Percentiles rank a stretch among this genome's conserved stretches.
phyloP scores from a whole-genome alignment of 2,329 filamentous ascomycete species.

The Pseudocercospora fuligena region DNA sequence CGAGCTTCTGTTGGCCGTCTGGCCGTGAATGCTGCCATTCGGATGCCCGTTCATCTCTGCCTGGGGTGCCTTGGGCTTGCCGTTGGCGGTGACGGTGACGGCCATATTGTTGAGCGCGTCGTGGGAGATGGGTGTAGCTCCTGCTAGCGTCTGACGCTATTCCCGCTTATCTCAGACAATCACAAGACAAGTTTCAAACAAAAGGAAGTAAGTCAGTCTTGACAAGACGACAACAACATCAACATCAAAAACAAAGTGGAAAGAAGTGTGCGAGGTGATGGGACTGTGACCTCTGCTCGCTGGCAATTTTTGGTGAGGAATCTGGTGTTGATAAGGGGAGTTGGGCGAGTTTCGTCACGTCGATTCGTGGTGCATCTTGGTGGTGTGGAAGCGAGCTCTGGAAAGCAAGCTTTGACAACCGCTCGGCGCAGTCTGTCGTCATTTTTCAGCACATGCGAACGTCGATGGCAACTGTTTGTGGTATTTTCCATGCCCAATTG shows the following conservation, averaged over 20 bases:
- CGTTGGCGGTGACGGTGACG: conserved; percentile 4
- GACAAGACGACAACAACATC: not conserved
- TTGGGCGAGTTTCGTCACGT: too few relatives aligned
- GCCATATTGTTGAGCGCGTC: conserved; percentile 4
- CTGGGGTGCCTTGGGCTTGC: conserved; percentile 15
- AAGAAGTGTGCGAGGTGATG: not conserved
- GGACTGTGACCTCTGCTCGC: not conserved
- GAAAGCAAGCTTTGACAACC: not conserved
- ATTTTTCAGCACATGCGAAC: not conserved
- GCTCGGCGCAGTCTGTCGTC: not conserved
- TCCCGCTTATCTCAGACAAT: conserved; percentile 1
- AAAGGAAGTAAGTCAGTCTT: not conserved
- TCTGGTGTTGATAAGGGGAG: not conserved
- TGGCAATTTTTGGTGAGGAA: not conserved
- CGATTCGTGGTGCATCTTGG: not conserved
- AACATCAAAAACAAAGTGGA: not conserved
- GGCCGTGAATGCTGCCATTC: conserved; percentile 24
- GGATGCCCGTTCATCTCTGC: conserved; percentile 30
- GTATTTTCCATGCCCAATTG: not conserved
- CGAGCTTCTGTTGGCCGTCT: conserved; percentile 20
- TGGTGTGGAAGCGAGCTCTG: not conserved
- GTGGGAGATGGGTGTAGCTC: not conserved
- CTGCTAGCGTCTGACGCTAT: not conserved
- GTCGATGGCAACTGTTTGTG: not conserved
- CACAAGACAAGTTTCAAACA: conserved; percentile 1